Conservation (phyloP, 306 rosid species). For the Prosopis cineraria region DNA sequence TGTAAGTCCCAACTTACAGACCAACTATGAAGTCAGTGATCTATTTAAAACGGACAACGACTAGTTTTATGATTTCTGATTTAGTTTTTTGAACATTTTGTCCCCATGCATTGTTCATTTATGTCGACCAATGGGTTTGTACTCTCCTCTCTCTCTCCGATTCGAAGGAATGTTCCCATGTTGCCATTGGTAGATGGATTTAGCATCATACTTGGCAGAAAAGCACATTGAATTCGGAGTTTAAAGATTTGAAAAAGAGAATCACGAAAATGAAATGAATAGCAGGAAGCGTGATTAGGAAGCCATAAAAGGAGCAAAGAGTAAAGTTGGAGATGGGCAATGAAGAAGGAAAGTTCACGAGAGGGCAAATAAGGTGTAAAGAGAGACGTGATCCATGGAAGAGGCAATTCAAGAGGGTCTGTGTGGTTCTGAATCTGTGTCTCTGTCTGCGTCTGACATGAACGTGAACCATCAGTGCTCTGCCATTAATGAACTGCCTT, state of each 20-base stretch:
- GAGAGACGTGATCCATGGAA: too few species aligned
- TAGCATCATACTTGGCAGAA: neutral
- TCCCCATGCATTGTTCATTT: too few species aligned
- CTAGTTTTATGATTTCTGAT: too few species aligned
- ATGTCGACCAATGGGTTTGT: too few species aligned
- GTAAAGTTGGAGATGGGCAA: neutral
- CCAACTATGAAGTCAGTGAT: too few species aligned
- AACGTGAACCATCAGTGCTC: constrained; percentile 48
- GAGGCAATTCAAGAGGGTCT: neutral
- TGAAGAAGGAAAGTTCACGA: constrained; percentile 36
- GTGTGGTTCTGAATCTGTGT: neutral
- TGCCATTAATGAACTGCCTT: constrained; percentile 38
- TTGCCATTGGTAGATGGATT: neutral
- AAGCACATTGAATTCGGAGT: neutral
- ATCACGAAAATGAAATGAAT: neutral
- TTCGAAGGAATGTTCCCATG: neutral
- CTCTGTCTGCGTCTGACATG: constrained; percentile 48
- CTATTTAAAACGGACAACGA: too few species aligned
- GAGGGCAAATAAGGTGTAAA: too few species aligned
- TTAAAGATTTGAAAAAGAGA: neutral
- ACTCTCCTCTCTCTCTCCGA: too few species aligned
- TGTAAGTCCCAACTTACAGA: too few species aligned
- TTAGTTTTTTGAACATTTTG: too few species aligned
- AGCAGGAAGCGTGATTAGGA: neutral
- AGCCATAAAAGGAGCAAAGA: neutral